A percentile compares a stretch with the other conserved stretches of the same genome.
phyloP scores from a whole-genome alignment of 2,329 filamentous ascomycete species.

The Orbilia blumenaviensis region DNA sequence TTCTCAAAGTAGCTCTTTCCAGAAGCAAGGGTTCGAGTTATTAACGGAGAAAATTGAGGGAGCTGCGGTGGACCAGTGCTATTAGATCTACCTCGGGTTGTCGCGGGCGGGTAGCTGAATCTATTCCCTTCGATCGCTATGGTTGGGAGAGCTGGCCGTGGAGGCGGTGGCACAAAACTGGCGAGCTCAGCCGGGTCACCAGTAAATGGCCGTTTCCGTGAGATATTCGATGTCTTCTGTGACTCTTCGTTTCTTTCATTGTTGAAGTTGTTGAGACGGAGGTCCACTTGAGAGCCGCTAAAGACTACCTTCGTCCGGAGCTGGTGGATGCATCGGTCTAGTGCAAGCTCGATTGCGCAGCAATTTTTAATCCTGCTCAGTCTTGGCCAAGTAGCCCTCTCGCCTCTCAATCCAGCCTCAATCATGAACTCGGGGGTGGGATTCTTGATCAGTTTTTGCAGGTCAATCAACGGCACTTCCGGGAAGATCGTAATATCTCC shows the following conservation, averaged over 20 bases:
- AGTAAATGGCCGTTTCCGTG: slow-evolving; percentile 36
- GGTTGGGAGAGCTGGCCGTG: neutral
- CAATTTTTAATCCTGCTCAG: slow-evolving; percentile 84
- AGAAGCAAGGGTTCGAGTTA: slow-evolving; percentile 25
- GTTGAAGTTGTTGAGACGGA: slow-evolving; percentile 61
- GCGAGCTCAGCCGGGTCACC: slow-evolving; percentile 37
- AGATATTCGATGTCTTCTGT: slow-evolving; percentile 33
- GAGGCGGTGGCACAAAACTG: slow-evolving; percentile 25
- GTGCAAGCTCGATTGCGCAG: slow-evolving; percentile 84
- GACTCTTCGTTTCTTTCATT: slow-evolving; percentile 20
- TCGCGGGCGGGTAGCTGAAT: slow-evolving; percentile 28
- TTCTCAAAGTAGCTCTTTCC: slow-evolving; percentile 48
- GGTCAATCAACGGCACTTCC: slow-evolving; percentile 76
- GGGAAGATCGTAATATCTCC: slow-evolving; percentile 95
- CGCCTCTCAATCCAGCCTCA: slow-evolving; percentile 77
- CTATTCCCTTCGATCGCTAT: slow-evolving; percentile 5
- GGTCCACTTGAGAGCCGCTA: slow-evolving; percentile 71
- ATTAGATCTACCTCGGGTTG: slow-evolving; percentile 37
- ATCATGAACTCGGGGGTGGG: slow-evolving; percentile 88
- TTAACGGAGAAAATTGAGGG: slow-evolving; percentile 42
- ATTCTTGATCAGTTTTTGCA: slow-evolving; percentile 81
- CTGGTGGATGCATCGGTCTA: slow-evolving; percentile 77
- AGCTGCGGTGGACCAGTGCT: slow-evolving; percentile 46
- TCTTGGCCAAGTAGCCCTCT: slow-evolving; percentile 91
- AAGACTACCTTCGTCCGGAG: slow-evolving; percentile 75